Evolutionary conservation across 2,329 filamentous ascomycete species (phyloP).

Genomic region (Fusarium algeriense): DNA sequence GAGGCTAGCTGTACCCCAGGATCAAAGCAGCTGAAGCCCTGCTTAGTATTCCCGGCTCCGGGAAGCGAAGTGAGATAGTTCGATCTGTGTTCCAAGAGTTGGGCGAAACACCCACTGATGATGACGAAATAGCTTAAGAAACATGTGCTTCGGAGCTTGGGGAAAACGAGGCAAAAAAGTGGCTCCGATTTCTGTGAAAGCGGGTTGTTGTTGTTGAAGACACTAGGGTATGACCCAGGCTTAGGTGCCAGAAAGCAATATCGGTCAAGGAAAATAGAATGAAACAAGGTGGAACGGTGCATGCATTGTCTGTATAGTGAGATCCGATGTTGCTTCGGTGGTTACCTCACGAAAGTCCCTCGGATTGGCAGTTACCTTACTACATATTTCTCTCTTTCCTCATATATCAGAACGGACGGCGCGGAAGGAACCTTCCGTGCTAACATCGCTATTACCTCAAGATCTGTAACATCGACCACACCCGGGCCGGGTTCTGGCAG

Average conservation of each 20-base stretch:
- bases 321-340: background rate
- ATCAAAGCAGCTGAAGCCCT: slow-evolving; percentile 18
- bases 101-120: slow-evolving; percentile 8
- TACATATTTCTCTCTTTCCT: background rate
- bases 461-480: background rate
- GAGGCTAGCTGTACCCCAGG: slow-evolving; percentile 12
- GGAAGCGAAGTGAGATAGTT: slow-evolving; percentile 6
- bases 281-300: background rate
- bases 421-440: slow-evolving; percentile 1
- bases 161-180: slow-evolving; percentile 18
- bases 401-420: background rate
- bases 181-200: slow-evolving; percentile 6
- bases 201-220: background rate
- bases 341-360: background rate
- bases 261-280: background rate
- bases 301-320: background rate
- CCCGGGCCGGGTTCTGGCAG: background rate
- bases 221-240: slow-evolving; percentile 11
- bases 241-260: background rate
- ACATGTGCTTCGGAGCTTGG: slow-evolving; percentile 5
- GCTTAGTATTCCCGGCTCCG: slow-evolving; percentile 11
- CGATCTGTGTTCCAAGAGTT: slow-evolving; percentile 1
- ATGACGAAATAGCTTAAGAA: slow-evolving; percentile 22
- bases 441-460: background rate
- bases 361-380: background rate